Evolutionary conservation across 495 filamentous ascomycete genomes (phyloP), one percentile per base, ranked within the genome.

Genomic region (Aspergillus ostianus): DNA sequence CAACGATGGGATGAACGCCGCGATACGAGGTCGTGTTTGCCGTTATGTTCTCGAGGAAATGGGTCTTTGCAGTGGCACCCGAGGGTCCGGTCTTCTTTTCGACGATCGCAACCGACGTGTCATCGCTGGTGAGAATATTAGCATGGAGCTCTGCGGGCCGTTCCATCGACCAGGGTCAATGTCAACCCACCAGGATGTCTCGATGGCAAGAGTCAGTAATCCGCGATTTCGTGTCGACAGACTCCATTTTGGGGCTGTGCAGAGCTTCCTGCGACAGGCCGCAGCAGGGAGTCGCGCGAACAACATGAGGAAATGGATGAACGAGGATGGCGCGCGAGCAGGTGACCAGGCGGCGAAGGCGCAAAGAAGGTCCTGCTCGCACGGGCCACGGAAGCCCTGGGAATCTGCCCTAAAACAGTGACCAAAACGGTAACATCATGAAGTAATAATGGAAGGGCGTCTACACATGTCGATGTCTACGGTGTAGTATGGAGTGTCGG

Each of bases 71-170:
- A 12, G 70, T 67, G 29, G 67, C 13, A 41, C 36, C 36, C 9
- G 36, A 57, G 3, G 67, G 57, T 7, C 67, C 56, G 6, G 65
- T 41, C 45, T 79, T 70, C 55, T 83, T 90, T 58, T 90, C 82
- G 15, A 98, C 80, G 49, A 98, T 73, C 20, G 93, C 90, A 7
- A 98, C 92, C 47, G 90, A 93, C 1, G 93, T 96, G 76, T 98
- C 94, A 73, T 98, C 94, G 79, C 91, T 87, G 59, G 48, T 47
- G 5, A 19, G 20, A 41, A 59, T 6, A 7, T 41, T n/a, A 15
- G 48, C 48, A 45, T 26, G 23, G 23, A 4, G 32, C 44, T 74
- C 60, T 30, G n/a, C 15, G 27, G 21, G 13, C 18, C 46, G 17
- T 18, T 6, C 29, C 29, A 41, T 10, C 36, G 4, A 13, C 2